Conservation (phyloP, 495 filamentous ascomycete species). For the Choiromyces venosus region DNA sequence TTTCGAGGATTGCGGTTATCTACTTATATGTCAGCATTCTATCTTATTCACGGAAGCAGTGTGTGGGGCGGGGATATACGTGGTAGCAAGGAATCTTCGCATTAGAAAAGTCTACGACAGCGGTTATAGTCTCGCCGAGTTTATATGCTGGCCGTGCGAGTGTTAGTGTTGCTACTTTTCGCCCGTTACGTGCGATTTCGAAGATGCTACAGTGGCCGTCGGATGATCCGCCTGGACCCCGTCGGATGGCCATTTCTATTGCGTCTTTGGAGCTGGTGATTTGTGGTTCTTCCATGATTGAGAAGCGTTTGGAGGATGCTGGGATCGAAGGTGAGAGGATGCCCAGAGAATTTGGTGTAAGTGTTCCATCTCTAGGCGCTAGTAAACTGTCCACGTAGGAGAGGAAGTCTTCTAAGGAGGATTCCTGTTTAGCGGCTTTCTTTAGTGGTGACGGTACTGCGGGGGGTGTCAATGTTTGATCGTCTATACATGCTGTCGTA, state of each 20-base stretch:
- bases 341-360: conserved; percentile 49
- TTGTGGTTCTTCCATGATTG: conserved; percentile 48
- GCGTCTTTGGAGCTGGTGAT: conserved; percentile 65
- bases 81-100: conserved; percentile 74
- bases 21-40: conserved; percentile 11
- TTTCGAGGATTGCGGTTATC: conserved; percentile 64
- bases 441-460: conserved; percentile 29
- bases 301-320: conserved; percentile 52
- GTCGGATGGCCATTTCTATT: conserved; percentile 83
- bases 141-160: conserved; percentile 87
- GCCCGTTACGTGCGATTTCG: conserved; percentile 84
- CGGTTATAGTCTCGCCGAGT: conserved; percentile 77
- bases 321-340: conserved; percentile 64
- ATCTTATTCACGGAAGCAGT: neutral
- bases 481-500: conserved; percentile 52
- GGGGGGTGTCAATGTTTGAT: conserved; percentile 28
- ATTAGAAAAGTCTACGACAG: conserved; percentile 71
- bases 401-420: conserved; percentile 60
- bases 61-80: conserved; percentile 41
- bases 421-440: conserved; percentile 43
- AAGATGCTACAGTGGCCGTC: conserved; percentile 66
- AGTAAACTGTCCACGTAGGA: conserved; percentile 77
- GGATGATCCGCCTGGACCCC: conserved; percentile 60
- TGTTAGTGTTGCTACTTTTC: conserved; percentile 77
- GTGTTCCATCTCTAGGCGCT: conserved; percentile 51